A percentile compares a stretch with the other conserved stretches of the same genome.
Conservation (phyloP, 2,329 filamentous ascomycete genomes). For the Mycosphaerella sp. region DNA sequence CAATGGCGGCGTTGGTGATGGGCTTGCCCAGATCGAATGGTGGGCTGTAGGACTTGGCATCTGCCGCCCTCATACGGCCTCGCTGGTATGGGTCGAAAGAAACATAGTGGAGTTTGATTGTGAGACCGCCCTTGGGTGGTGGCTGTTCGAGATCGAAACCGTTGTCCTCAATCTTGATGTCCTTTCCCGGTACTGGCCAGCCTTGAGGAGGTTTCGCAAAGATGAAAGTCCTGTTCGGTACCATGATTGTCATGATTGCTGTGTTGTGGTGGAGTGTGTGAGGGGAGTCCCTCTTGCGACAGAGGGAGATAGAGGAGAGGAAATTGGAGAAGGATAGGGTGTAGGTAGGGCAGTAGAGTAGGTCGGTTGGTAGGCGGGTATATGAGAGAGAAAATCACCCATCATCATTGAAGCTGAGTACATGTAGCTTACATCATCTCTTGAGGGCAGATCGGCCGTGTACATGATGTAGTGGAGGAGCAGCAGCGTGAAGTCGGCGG, state of each 20-base stretch:
- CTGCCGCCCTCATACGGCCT: conserved; percentile 64
- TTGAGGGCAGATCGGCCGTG: no score
- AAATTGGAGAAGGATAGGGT: no score
- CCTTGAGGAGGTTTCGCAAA: conserved; percentile 64
- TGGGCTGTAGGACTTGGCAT: conserved; percentile 62
- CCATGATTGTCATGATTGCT: conserved; percentile 36
- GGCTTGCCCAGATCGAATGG: conserved; percentile 57
- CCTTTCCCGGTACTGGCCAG: conserved; percentile 62
- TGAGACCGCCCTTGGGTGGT: conserved; percentile 59
- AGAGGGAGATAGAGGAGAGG: neutral
- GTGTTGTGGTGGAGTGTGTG: neutral
- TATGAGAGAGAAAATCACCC: no score
- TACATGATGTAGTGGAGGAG: neutral
- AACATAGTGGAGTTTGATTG: conserved; percentile 63
- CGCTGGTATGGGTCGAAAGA: conserved; percentile 84
- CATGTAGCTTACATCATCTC: no score
- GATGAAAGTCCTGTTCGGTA: conserved; percentile 67
- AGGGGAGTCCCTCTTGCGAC: no score
- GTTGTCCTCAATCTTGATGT: conserved; percentile 61
- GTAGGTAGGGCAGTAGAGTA: no score
- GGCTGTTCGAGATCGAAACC: conserved; percentile 61
- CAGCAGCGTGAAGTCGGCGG: no score
- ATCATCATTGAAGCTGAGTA: no score
- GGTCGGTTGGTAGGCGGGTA: no score
- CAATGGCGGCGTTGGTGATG: conserved; percentile 58